Base-by-base conservation (phyloP, 139 green algal species). In the Trebouxia sp. region DNA sequence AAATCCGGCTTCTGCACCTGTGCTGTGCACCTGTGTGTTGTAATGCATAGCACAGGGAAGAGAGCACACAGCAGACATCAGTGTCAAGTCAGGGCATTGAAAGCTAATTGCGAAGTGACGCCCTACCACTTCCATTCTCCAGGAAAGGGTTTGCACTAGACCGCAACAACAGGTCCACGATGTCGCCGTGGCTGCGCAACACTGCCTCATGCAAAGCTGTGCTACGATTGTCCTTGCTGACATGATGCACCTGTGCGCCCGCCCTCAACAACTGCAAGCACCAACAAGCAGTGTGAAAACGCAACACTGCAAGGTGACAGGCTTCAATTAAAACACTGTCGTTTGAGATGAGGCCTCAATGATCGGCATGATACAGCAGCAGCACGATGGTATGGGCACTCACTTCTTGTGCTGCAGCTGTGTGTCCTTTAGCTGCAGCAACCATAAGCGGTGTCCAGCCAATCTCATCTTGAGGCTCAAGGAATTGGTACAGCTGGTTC, bases 151-250 rank as follows among this genome's bases (percentile, higher is more conserved):
- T 88, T 11, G 83, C 83, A 20, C 82, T 81, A 22, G 70, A 30
- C 7, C 55, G 30, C 53, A 91, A 55, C 65, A 91, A 80, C 80
- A 88, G 37, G 28, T 88, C 86, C n/a, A 75, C 76, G 37, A 88
- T 38, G 9, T 65, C 35, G 35, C 79, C 77, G 41, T 88, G 76
- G 30, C 70, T 65, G 43, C 85, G 76, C 9, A 79, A 56, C 20
- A 88, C 80, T 1, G 85, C 83, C 53, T 87, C 87, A 65, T 91
- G 87, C 28, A 91, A 66, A 1, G 87, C 83, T 24, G 37, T 83
- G 26, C 76, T 76, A 38, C 76, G 79, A 7, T 81, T 80, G 3
- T 75, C 51, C 6, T 39, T 42, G 22, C 53, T 53, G 10, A 78
- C 78, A 75, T 82, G 58, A 24, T 84, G 80, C 41, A 84, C 65